Evolutionary conservation across 257 asterid species (phyloP), one percentile per base, ranked within the genome.

Genomic region (Solanum virginianum): DNA sequence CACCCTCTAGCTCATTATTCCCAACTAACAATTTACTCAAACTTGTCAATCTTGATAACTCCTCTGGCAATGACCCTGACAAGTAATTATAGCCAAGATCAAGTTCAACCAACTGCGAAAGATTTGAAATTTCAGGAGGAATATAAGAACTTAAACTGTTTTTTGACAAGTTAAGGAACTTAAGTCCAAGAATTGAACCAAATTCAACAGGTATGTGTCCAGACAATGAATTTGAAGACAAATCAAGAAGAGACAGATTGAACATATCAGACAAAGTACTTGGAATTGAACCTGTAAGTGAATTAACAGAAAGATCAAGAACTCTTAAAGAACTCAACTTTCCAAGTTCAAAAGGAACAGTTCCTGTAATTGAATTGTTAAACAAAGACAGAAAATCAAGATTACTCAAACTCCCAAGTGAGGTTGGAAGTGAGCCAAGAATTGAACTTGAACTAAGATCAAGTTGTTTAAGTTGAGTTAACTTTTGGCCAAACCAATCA

Each of bases 361-460:
- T 87, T 56, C 98, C 98, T 1, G 95, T 83, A 36, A 95, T 81
- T 57, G 88, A 87, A 89, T 95, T 95, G 49, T 83, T 87, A 10
- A 94, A 92, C 60, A 95, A 86, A 85, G 80, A 51, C 13, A 94
- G 83, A 12, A 49, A 60, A 20, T 4, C 83, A 16, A 94, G 93
- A 83, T 49, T 86, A 72, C 80, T 87, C 74, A 93, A 85, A 79
- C 80, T 85, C 51, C 93, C 94, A 54, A 94, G 18, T 7, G 95
- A 90, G 11, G 88, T 54, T 5, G 98, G 98, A 79, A 94, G 88
- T 22, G 91, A 80, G 84, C 98, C 98, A 22, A 59, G 68, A 84
- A 94, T 91, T 62, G 90, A 91, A 66, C 97, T 84, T 39, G 92
- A 93, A 74, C 95, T 88, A 57, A 94, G 97, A 89, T 94, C 98